Evolutionary conservation across 768 basidiomycete genomes (phyloP).

Genomic region (Exsudoporus frostii): DNA sequence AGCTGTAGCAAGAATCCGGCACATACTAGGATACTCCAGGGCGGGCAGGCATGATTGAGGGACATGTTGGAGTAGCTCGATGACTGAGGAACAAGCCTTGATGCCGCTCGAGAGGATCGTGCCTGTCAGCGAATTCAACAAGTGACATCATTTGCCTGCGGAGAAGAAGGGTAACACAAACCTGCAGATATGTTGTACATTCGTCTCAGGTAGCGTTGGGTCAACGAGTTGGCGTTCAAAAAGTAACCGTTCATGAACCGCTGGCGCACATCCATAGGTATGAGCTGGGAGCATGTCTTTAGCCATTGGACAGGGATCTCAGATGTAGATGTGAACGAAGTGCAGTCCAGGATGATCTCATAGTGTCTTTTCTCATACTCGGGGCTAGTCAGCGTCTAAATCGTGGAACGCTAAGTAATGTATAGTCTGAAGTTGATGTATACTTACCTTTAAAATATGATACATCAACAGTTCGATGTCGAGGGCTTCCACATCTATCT

Average conservation of each 20-base stretch:
- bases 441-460: constrained; percentile 68
- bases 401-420: background rate
- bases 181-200: constrained; percentile 67
- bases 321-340: constrained; percentile 67
- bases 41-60: constrained; percentile 45
- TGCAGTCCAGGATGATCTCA: constrained; percentile 81
- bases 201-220: constrained; percentile 71
- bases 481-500: constrained; percentile 73
- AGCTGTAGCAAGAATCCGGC: background rate
- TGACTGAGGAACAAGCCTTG: constrained; percentile 60
- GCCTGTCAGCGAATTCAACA: constrained; percentile 34
- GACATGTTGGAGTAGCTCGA: constrained; percentile 56
- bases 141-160: background rate
- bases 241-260: constrained; percentile 64
- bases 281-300: constrained; percentile 71
- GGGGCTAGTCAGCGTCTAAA: constrained; percentile 50
- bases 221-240: constrained; percentile 68
- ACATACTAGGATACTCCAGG: constrained; percentile 56
- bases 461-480: constrained; percentile 78
- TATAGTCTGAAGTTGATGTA: background rate
- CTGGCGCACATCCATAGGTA: constrained; percentile 64
- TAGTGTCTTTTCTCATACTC: constrained; percentile 49
- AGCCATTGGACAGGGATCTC: constrained; percentile 82
- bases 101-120: constrained; percentile 50
- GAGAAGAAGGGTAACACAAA: constrained; percentile 20